Evolutionary conservation across 108 stramenopile genomes (phyloP), one percentile per base, ranked within the genome.

Genomic region (Pseudonitzschia pungens): DNA sequence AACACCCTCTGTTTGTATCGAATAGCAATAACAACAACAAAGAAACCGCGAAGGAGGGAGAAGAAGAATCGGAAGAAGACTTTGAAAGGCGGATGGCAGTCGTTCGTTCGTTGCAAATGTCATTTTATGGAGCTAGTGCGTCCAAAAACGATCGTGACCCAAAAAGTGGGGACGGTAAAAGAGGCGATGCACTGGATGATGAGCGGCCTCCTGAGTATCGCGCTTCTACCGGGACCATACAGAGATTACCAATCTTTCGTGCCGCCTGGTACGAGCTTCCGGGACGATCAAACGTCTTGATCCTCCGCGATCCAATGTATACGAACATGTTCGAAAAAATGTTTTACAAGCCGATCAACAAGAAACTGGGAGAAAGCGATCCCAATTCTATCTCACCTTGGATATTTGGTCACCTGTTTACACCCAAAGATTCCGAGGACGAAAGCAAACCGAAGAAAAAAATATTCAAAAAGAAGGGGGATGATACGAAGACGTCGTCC

Each of bases 241-340:
- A 77, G 80, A 44, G 64, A 68, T 72, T 90, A 32, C 87, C 92
- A 0, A 50, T 92, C 33, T 89, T 85, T 78, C 74, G 88, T 48
- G 88, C 87, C 12, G 73, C 78, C 7, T 92, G 92, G 92, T 81
- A 81, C 14, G 92, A 92, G 75, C 73, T 87, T 8, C 92, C 89
- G 1, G 92, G 92, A 27, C 78, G 92, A 60, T 79, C 87, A 43
- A 92, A 92, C 69, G 88, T 89, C 33, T 65, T 90, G 56, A 85
- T 86, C 45, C 84, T 92, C 12, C 87, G 87, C 50, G 92, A 92
- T 59, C 79, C 77, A 6, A 53, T 75, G 16, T 92, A 92, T 53
- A 92, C 89, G 1, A 83, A 92, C 77, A 86, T 90, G 86, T 88
- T 92, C 65, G 92, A 92, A 60, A 77, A 48, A 27, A 81, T 92